Evolutionary conservation across 371 early-diverging fungal genomes (phyloP).

Genomic region (Syncephalis plumigaleata): DNA sequence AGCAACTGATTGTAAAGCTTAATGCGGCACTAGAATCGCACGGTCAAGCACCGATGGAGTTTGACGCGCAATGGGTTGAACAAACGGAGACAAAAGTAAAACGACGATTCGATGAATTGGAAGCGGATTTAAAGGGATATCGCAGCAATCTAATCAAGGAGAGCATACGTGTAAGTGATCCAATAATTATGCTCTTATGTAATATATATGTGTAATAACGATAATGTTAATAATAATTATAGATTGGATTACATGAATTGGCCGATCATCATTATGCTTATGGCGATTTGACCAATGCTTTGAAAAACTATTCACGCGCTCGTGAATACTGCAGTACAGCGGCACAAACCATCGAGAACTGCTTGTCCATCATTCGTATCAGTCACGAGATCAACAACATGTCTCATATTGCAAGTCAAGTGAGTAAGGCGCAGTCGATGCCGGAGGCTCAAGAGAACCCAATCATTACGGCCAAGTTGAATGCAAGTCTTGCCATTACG

Average conservation of each 20-base stretch:
- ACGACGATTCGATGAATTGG: constrained; percentile 33
- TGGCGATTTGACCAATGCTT: constrained; percentile 48
- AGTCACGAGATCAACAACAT: constrained; percentile 46
- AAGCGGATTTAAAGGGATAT: constrained; percentile 50
- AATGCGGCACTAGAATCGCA: constrained; percentile 26
- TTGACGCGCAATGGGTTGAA: constrained; percentile 42
- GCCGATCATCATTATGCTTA: constrained; percentile 53
- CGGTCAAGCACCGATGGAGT: constrained; percentile 10
- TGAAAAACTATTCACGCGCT: constrained; percentile 46
- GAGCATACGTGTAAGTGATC: constrained; percentile 46
- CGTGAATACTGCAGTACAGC: constrained; percentile 62
- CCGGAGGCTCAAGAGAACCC: constrained; percentile 36
- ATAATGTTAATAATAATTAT: constrained; percentile 1
- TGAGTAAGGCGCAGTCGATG: constrained; percentile 51
- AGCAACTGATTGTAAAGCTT: constrained; percentile 19
- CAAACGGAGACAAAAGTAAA: constrained; percentile 23
- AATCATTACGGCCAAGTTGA: constrained; percentile 35
- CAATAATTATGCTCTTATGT: not conserved
- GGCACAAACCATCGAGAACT: constrained; percentile 59
- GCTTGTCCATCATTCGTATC: constrained; percentile 51
- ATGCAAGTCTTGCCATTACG: constrained; percentile 44
- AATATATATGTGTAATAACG: not conserved
- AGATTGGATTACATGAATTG: constrained; percentile 56
- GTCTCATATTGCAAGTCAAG: constrained; percentile 48
- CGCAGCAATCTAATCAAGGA: constrained; percentile 59